These are phyloP conservation scores for Pestalotiopsis fici DNA, from an alignment of 2,329 filamentous ascomycete species.

Conservation along the genomic window DNA sequence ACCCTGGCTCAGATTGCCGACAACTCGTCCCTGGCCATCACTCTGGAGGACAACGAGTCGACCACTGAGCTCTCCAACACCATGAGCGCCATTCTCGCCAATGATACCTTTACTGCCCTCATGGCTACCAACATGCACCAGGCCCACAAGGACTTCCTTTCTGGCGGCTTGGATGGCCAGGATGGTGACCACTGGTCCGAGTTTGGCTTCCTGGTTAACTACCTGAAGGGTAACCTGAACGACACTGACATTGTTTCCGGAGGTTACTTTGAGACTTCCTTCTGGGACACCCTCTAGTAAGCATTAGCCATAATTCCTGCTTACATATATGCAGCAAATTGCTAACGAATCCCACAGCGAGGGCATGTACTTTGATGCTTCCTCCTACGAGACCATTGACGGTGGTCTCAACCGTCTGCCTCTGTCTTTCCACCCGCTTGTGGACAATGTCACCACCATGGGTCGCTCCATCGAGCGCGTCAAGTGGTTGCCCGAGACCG, in stretches of 20 bases:
- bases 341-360: too few species aligned
- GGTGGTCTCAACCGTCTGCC: constrained; percentile 56
- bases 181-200: constrained; percentile 67
- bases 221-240: constrained; percentile 53
- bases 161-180: constrained; percentile 31
- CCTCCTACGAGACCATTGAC: constrained; percentile 66
- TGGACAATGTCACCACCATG: constrained; percentile 58
- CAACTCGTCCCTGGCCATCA: constrained; percentile 41
- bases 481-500: constrained; percentile 47
- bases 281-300: constrained; percentile 54
- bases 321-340: too few species aligned
- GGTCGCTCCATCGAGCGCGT: constrained; percentile 59
- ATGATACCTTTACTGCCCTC: constrained; percentile 34
- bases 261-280: constrained; percentile 40
- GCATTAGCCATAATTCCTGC: too few species aligned
- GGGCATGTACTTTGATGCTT: constrained; percentile 59
- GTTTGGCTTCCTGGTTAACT: constrained; percentile 61
- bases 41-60: constrained; percentile 32
- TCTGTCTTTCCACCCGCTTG: constrained; percentile 61
- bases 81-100: constrained; percentile 35
- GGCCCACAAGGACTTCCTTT: constrained; percentile 41
- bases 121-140: constrained; percentile 44
- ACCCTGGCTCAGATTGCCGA: constrained; percentile 47
- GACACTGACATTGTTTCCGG: constrained; percentile 51
- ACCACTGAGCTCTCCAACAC: constrained; percentile 36